phyloP scores from a whole-genome alignment of 2,329 filamentous ascomycete species.

The Ophidiomyces ophidiicola region DNA sequence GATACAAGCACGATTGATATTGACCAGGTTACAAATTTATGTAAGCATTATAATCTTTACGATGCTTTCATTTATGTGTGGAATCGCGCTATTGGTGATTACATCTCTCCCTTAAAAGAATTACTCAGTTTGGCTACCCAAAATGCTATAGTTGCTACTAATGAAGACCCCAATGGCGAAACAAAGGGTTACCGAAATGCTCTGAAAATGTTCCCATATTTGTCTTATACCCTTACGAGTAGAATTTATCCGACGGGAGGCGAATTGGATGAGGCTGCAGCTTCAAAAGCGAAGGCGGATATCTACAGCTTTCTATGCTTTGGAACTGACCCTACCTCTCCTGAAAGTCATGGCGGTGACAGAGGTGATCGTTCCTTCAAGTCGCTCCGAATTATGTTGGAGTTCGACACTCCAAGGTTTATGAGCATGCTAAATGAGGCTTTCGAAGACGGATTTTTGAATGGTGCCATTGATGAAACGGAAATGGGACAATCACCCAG shows the following conservation, averaged over 20 bases:
- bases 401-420: constrained; percentile 83
- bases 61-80: constrained; percentile 95
- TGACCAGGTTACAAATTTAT: constrained; percentile 80
- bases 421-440: constrained; percentile 93
- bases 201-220: constrained; percentile 84
- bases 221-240: constrained; percentile 82
- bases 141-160: constrained; percentile 18
- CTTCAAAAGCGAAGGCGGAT: constrained; percentile 67
- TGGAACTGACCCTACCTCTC: constrained; percentile 48
- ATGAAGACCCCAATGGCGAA: constrained; percentile 43
- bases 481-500: constrained; percentile 49
- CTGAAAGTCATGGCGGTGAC: constrained; percentile 32
- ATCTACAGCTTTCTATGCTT: constrained; percentile 92
- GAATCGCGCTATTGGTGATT: constrained; percentile 82
- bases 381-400: constrained; percentile 69
- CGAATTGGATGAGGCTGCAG: constrained; percentile 57
- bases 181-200: constrained; percentile 50
- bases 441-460: constrained; percentile 89
- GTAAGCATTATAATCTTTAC: constrained; percentile 83
- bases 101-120: constrained; percentile 79
- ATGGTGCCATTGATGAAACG: constrained; percentile 59
- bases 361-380: constrained; percentile 62
- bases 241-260: constrained; percentile 83
- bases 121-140: constrained; percentile 45
- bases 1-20: constrained; percentile 85